phyloP scores from a whole-genome alignment of 2,329 filamentous ascomycete genomes.

The Cladophialophora immunda region DNA sequence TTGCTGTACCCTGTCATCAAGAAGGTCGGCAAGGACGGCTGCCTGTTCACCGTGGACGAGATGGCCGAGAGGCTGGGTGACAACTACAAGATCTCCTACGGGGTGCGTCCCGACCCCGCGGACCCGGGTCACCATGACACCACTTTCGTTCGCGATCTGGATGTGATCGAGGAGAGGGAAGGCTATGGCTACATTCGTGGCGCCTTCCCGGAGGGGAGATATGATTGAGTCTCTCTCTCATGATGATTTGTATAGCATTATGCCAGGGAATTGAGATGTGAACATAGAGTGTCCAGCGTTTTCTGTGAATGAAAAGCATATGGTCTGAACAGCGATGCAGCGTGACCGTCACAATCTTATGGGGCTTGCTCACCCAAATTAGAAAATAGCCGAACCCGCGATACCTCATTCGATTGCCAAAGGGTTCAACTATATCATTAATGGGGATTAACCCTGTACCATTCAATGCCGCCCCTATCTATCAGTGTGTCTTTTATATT shows the following conservation, averaged over 20 bases:
- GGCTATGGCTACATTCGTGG: constrained; percentile 32
- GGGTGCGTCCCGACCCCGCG: constrained; percentile 25
- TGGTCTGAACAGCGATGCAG: no score
- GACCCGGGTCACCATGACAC: constrained; percentile 26
- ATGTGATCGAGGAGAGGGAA: constrained; percentile 29
- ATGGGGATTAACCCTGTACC: background rate
- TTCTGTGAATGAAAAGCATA: no score
- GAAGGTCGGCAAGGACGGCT: constrained; percentile 29
- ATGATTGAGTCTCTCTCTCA: constrained; percentile 22
- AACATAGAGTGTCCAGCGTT: no score
- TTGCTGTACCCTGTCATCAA: constrained; percentile 30
- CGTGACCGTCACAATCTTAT: no score
- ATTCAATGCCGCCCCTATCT: background rate
- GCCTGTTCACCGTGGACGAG: constrained; percentile 30
- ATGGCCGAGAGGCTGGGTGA: constrained; percentile 6
- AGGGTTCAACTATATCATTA: background rate
- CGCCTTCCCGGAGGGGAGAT: constrained; percentile 27
- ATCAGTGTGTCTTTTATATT: background rate
- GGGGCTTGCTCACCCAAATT: no score
- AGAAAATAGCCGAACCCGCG: background rate
- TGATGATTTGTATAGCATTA: background rate
- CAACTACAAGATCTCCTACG: constrained; percentile 29
- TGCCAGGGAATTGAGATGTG: no score
- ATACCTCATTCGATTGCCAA: background rate
- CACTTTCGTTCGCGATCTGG: constrained; percentile 29